A percentile compares a stretch with the other conserved stretches of the same genome.
Evolutionary conservation across 345 rosid genomes (phyloP).

Genomic region (Lepidium africanum): DNA sequence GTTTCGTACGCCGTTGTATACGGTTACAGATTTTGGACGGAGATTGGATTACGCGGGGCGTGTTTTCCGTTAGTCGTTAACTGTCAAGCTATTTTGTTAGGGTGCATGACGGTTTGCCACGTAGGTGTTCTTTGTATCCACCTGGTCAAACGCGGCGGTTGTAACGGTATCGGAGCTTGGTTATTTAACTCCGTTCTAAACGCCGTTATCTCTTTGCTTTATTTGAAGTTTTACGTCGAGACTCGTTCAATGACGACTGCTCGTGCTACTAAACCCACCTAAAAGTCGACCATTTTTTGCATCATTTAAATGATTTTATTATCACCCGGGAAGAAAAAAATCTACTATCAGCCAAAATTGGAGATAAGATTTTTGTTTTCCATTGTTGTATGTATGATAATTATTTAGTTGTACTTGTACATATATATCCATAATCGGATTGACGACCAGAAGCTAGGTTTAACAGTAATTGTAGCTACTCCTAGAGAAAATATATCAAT

Average conservation of each 20-base stretch:
- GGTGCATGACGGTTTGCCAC: constrained; percentile 67
- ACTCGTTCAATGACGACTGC: constrained; percentile 17
- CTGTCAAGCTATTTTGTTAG: constrained; percentile 54
- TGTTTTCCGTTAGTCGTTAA: constrained; percentile 62
- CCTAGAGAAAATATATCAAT: neutral
- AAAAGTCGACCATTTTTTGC: neutral
- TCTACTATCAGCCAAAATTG: neutral
- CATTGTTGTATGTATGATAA: neutral
- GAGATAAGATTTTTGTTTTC: neutral
- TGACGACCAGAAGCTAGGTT: neutral
- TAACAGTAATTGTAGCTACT: neutral
- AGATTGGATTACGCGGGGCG: constrained; percentile 65
- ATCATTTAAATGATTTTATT: neutral
- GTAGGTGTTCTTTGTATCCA: constrained; percentile 67
- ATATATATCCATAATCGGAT: neutral
- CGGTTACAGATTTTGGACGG: constrained; percentile 96
- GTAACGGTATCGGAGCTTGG: constrained; percentile 94
- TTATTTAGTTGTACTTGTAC: no score
- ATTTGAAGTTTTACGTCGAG: constrained; percentile 59
- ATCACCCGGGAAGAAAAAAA: neutral
- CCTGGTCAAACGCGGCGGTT: constrained; percentile 68
- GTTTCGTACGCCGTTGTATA: constrained; percentile 60
- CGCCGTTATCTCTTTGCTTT: constrained; percentile 46
- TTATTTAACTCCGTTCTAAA: constrained; percentile 67
- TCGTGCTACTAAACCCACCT: neutral